A percentile compares a stretch with the other conserved stretches of the same genome.
phyloP scores from a whole-genome alignment of 2,329 filamentous ascomycete genomes.

The Penicillium sp. region DNA sequence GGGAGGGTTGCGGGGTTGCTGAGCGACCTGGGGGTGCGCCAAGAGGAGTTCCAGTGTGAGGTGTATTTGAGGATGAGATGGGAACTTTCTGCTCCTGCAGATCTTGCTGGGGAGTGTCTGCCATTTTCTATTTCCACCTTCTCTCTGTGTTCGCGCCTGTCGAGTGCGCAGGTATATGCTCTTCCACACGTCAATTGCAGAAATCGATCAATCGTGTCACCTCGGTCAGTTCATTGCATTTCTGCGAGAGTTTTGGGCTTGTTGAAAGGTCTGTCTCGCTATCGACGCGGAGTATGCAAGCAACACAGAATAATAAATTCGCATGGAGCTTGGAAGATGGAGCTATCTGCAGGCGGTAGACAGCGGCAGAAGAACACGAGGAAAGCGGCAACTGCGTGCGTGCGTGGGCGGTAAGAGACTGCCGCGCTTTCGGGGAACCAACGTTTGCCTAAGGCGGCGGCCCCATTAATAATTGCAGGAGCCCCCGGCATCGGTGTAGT shows the following conservation, averaged over 20 bases:
- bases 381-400: neutral
- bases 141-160: neutral
- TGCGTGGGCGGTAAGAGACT: neutral
- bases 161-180: neutral
- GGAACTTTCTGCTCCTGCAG: constrained; percentile 11
- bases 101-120: constrained; percentile 16
- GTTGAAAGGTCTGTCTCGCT: neutral
- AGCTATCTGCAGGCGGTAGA: constrained; percentile 9
- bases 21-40: constrained; percentile 5
- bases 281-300: neutral
- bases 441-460: neutral
- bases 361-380: constrained; percentile 10
- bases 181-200: neutral
- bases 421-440: too few species aligned
- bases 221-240: too few species aligned
- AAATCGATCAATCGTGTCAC: too few species aligned
- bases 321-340: neutral
- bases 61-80: constrained; percentile 9
- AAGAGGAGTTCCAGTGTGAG: constrained; percentile 11
- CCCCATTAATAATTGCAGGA: neutral
- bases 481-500: constrained; percentile 5
- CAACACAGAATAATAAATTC: neutral
- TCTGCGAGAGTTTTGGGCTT: too few species aligned
- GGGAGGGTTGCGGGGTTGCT: constrained; percentile 37
- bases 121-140: constrained; percentile 15